These are phyloP conservation scores for Fulvia fulva DNA, from an alignment of 2,329 filamentous ascomycete genomes.

Conservation along the genomic window DNA sequence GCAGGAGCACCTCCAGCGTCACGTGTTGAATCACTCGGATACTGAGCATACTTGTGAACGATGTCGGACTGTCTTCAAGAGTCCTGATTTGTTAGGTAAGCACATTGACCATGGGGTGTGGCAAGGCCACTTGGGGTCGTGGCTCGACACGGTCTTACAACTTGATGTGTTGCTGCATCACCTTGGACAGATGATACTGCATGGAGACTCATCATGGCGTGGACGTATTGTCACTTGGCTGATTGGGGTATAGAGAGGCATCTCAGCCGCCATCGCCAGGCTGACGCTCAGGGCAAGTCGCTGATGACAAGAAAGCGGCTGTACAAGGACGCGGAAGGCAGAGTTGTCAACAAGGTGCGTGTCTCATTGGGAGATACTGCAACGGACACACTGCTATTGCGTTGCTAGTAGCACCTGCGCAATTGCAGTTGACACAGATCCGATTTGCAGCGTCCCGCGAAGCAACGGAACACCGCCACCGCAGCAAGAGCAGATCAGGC, in stretches of 20 bases:
- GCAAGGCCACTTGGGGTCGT: background rate
- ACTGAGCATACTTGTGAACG: constrained; percentile 54
- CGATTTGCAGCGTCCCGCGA: background rate
- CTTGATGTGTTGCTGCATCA: background rate
- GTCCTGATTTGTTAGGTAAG: constrained; percentile 56
- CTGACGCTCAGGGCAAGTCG: constrained; percentile 53
- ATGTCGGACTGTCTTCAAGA: constrained; percentile 59
- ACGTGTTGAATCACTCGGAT: constrained; percentile 54
- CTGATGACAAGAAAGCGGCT: constrained; percentile 54
- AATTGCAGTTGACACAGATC: background rate
- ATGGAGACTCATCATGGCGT: background rate
- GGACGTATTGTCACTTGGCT: background rate
- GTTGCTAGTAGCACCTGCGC: background rate
- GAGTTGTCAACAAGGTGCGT: constrained; percentile 45
- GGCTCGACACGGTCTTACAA: background rate
- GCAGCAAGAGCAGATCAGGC: background rate
- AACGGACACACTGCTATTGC: background rate
- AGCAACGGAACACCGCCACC: background rate
- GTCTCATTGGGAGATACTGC: constrained; percentile 27
- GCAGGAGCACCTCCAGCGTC: constrained; percentile 56
- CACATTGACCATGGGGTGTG: background rate
- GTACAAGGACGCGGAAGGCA: constrained; percentile 54
- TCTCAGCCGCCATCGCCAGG: constrained; percentile 51
- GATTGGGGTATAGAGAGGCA: constrained; percentile 49
- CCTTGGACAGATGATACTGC: too few relatives aligned